Evolutionary conservation across 257 asterid species (phyloP), one percentile per base, ranked within the genome.

Genomic region (Salvia splendens): DNA sequence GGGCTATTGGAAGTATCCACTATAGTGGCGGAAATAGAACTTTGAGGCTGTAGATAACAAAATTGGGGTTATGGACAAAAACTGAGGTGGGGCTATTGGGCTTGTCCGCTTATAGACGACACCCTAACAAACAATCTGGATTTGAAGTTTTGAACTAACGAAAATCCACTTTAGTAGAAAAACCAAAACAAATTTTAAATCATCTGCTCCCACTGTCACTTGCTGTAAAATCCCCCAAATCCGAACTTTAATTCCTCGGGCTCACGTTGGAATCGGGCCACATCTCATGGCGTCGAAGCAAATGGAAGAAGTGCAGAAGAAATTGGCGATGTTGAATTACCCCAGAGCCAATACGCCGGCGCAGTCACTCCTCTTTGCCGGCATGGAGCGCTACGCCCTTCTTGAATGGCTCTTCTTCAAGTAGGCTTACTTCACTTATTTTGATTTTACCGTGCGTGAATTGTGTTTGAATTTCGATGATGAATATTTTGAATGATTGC

Each of bases 391-490:
- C 64, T 90, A 93, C 48, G 98, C 99, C 60, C 96, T 93, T 70
- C 96, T 93, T 14, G 99, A 93, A 72, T 93, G 97, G 96, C 96
- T 93, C 62, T 90, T 93, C 84, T 93, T 93, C 88, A 93, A 93
- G 99, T 93, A 49, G 20, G 12, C 58, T 24, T 6, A 12, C 55
- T 35, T 12, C 17, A 10, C 12, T 14, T 15, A n/a, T 64, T n/a
- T 58, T 48, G 15, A 20, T 64, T 70, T 8, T 63, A 10, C 7
- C 63, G 14, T 30, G 12, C 12, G 16, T 3, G 4, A 1, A 7
- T 9, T 20, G 41, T 65, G 1, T 43, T n/a, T 41, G 28, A 36
- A 9, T 53, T 42, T 53, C 56, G 42, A 33, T 75, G 12, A 10
- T 45, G 47, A 40, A 32, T 45, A 35, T 54, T 54, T 54, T 45